Base-by-base conservation (phyloP, 2,329 filamentous ascomycete species). In the Neonectria magnoliae region DNA sequence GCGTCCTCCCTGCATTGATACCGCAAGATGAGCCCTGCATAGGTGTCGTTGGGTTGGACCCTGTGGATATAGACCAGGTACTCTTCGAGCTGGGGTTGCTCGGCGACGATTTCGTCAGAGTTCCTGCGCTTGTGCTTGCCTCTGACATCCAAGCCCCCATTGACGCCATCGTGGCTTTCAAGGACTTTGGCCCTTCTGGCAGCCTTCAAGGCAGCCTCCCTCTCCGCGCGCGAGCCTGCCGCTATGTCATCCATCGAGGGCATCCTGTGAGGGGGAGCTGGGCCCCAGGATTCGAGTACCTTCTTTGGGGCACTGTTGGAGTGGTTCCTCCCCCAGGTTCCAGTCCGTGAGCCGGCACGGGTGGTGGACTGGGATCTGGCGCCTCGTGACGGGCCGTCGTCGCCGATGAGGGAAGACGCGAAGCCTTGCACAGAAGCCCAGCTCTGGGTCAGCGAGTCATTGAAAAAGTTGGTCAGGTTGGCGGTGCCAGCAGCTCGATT, bases 1-100 rank as follows among this genome's bases (percentile, higher is more conserved):
- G 91, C 87, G 52, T 94, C 91, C 60, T 94, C 90, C 67, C 92
- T 88, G 77, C 95, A 98, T 72, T 93, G 91, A 79, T 97, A 99
- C 72, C 91, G 92, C 69, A 99, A 90, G 57, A 96, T 91, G 55
- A 99, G 90, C 3, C 96, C 95, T 1, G 94, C 94, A 71, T 98
- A 90, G 2, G 94, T 98, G 80, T 99, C 96, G 48, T 87, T 87
- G 14, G 90, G 87, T 71, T 90, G 87, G 18, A 98, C 93, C 73
- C 91, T 90, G 79, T 99, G 96, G 56, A 98, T 84, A 78, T 98
- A 99, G 18, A 95, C 94, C 67, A 98, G 81, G 22, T 93, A 92
- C 70, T 97, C 91, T 71, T 89, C 86, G 54, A 88, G 84, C 36
- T 91, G 88, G 36, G 88, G 84, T 55, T 90, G 86, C 10, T 76